Evolutionary conservation across 768 basidiomycete species (phyloP).

Genomic region (Artomyces pyxidatus): DNA sequence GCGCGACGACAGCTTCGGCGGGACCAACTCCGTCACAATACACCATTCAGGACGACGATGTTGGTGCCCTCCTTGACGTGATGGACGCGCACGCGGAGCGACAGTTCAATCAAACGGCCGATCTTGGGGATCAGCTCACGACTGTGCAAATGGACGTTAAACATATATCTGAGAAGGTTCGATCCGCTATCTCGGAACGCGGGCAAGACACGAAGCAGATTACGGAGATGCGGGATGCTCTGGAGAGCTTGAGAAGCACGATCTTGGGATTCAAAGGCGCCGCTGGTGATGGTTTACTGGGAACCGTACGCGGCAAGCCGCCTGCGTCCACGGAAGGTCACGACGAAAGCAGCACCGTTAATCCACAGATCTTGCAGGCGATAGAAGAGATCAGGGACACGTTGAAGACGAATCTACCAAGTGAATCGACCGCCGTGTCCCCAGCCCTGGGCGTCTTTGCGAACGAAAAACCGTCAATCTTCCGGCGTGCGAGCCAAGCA

Average conservation of each 20-base stretch:
- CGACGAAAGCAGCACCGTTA: not conserved
- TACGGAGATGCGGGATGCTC: constrained; percentile 12
- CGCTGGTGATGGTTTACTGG: not conserved
- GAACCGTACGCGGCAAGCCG: too few relatives aligned
- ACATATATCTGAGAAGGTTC: constrained; percentile 4
- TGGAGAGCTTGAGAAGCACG: constrained; percentile 4
- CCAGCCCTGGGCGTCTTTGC: not conserved
- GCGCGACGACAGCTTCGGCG: constrained; percentile 2
- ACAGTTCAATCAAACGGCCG: constrained; percentile 13
- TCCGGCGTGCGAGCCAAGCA: constrained; percentile 10
- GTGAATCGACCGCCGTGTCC: constrained; percentile 20
- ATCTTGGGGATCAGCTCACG: constrained; percentile 2
- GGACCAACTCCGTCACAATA: constrained; percentile 7
- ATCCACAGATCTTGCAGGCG: not conserved
- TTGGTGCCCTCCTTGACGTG: constrained; percentile 8
- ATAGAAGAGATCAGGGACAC: constrained; percentile 28
- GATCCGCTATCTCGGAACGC: constrained; percentile 6
- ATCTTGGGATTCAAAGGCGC: constrained; percentile 1
- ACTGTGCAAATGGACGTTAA: constrained; percentile 9
- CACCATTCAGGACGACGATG: constrained; percentile 3
- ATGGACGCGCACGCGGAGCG: constrained; percentile 14
- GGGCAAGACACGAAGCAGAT: constrained; percentile 6
- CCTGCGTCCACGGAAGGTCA: too few relatives aligned
- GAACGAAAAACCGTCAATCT: constrained; percentile 16
- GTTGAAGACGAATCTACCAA: constrained; percentile 32